Percentiles rank a stretch among this genome's conserved stretches.
phyloP scores from a whole-genome alignment of 345 rosid species.

The Euphorbia peplus region DNA sequence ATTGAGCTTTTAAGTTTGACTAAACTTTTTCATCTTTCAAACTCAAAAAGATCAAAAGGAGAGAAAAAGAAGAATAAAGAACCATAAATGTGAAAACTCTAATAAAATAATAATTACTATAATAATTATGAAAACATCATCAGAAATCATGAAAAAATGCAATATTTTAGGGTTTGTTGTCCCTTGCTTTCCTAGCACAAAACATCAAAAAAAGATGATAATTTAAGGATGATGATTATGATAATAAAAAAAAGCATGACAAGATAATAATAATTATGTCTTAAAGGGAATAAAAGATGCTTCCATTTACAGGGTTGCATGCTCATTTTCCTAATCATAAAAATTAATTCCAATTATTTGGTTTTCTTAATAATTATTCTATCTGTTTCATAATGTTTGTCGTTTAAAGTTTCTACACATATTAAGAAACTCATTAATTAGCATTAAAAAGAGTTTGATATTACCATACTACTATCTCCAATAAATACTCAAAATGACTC shows the following conservation, averaged over 20 bases:
- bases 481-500: too few relatives aligned
- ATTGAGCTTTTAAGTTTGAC: slow-evolving; percentile 14
- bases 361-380: too few relatives aligned
- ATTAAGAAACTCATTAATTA: too few relatives aligned
- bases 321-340: slow-evolving; percentile 9
- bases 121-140: slow-evolving; percentile 8
- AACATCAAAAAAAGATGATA: slow-evolving; percentile 42
- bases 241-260: slow-evolving; percentile 31
- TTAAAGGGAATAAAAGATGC: slow-evolving; percentile 25
- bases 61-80: not conserved
- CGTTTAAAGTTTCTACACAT: too few relatives aligned
- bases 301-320: slow-evolving; percentile 29
- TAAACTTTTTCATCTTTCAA: slow-evolving; percentile 5
- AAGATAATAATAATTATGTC: slow-evolving; percentile 33
- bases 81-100: not conserved
- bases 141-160: slow-evolving; percentile 3
- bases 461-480: too few relatives aligned
- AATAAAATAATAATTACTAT: too few relatives aligned
- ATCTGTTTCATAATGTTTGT: too few relatives aligned
- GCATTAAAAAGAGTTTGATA: too few relatives aligned
- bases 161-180: slow-evolving; percentile 22
- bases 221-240: slow-evolving; percentile 27
- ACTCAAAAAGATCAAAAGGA: not conserved
- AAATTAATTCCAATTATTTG: not conserved
- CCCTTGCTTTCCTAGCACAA: slow-evolving; percentile 27